Percentiles rank a stretch among this genome's conserved stretches.
Evolutionary conservation across 345 rosid species (phyloP).

Genomic region (Sisymbrium altissimum): DNA sequence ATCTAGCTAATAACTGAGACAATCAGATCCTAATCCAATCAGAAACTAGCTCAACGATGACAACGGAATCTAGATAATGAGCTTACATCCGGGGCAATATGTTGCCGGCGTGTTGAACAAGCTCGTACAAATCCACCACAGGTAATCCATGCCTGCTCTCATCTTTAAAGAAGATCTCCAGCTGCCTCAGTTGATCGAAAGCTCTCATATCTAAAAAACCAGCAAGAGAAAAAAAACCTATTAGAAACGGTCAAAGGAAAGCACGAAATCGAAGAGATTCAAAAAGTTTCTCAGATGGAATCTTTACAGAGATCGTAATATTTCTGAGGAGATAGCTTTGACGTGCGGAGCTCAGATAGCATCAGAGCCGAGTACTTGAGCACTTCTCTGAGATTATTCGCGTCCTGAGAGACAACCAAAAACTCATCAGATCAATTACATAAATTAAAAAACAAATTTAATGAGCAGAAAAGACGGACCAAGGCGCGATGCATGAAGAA

Average conservation of each 20-base stretch:
- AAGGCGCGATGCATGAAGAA: slow-evolving; percentile 86
- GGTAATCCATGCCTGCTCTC: slow-evolving; percentile 78
- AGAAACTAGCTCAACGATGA: background rate
- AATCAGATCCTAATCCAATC: background rate
- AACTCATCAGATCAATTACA: slow-evolving; percentile 6
- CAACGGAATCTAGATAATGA: background rate
- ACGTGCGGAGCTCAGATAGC: slow-evolving; percentile 91
- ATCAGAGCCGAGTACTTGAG: slow-evolving; percentile 86
- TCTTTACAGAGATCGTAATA: slow-evolving; percentile 76
- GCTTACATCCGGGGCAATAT: slow-evolving; percentile 84
- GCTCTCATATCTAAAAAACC: slow-evolving; percentile 66
- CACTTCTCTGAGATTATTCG: slow-evolving; percentile 80
- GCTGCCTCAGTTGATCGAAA: slow-evolving; percentile 77
- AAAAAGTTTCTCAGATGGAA: no score
- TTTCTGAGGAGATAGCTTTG: slow-evolving; percentile 88
- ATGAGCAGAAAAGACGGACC: slow-evolving; percentile 39
- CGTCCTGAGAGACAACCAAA: slow-evolving; percentile 47
- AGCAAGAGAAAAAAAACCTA: background rate
- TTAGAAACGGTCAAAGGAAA: slow-evolving; percentile 9
- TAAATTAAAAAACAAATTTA: background rate
- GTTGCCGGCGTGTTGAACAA: slow-evolving; percentile 95
- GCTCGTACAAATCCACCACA: slow-evolving; percentile 75
- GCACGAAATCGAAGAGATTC: slow-evolving; percentile 14
- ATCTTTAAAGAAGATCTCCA: slow-evolving; percentile 85
- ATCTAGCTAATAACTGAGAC: background rate